These are phyloP conservation scores for Platanthera zijinensis DNA, from an alignment of 106 monocot species.

Conservation along the genomic window DNA sequence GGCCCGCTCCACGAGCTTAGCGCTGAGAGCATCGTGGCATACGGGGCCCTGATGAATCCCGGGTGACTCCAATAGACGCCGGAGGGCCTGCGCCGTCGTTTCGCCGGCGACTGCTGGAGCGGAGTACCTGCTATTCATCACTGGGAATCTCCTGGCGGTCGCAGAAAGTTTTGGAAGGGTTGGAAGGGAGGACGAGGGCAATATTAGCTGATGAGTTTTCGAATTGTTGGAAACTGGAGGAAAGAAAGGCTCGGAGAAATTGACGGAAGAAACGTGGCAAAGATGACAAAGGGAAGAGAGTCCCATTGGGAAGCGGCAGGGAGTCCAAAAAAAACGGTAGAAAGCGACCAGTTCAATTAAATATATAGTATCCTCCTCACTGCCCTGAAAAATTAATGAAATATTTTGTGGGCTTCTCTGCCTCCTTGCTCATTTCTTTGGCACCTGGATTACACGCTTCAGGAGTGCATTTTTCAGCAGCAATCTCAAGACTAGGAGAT, in stretches of 20 bases:
- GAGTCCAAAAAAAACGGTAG: too few relatives aligned
- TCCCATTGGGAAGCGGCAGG: background rate
- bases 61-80: constrained; percentile 61
- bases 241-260: background rate
- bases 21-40: constrained; percentile 84
- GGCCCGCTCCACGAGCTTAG: constrained; percentile 78
- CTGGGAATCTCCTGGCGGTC: too few relatives aligned
- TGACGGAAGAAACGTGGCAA: background rate
- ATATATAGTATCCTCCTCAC: too few relatives aligned
- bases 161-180: background rate
- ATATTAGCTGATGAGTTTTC: background rate
- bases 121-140: background rate
- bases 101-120: constrained; percentile 17
- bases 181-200: background rate
- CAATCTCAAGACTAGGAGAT: too few relatives aligned
- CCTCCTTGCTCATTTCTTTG: too few relatives aligned
- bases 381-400: too few relatives aligned
- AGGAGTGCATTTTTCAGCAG: too few relatives aligned
- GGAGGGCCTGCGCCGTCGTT: constrained; percentile 43
- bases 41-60: constrained; percentile 89
- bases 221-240: background rate
- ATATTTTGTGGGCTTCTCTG: too few relatives aligned
- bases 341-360: too few relatives aligned
- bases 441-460: too few relatives aligned
- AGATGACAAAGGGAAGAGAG: background rate